Evolutionary conservation across 2,329 filamentous ascomycete species (phyloP).

Genomic region (Aspergillus pseudoviridinutans): DNA sequence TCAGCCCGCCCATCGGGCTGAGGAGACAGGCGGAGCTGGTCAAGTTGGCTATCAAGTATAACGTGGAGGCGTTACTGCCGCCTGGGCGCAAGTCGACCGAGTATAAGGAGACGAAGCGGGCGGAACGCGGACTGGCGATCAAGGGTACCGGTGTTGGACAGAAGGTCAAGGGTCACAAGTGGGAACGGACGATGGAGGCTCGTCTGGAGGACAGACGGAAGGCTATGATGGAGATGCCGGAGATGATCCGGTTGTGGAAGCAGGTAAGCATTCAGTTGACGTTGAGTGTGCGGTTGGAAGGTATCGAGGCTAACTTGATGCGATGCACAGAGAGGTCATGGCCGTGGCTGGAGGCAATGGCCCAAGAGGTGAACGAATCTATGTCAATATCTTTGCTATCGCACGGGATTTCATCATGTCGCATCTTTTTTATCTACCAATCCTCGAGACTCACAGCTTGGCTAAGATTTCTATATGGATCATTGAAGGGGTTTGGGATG

Average conservation of each 20-base stretch:
- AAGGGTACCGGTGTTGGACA: conserved; percentile 92
- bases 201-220: conserved; percentile 83
- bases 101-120: conserved; percentile 61
- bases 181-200: conserved; percentile 80
- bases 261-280: conserved; percentile 56
- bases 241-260: conserved; percentile 89
- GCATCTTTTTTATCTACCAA: conserved; percentile 10
- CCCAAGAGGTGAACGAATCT: conserved; percentile 48
- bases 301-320: conserved; percentile 32
- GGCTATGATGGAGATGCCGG: conserved; percentile 93
- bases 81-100: conserved; percentile 71
- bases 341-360: conserved; percentile 71
- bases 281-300: background rate
- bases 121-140: conserved; percentile 76
- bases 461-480: conserved; percentile 7
- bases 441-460: conserved; percentile 5
- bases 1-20: conserved; percentile 76
- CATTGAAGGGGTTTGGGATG: conserved; percentile 11
- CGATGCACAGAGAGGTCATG: conserved; percentile 59
- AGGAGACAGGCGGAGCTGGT: conserved; percentile 86
- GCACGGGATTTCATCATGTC: conserved; percentile 11
- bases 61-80: conserved; percentile 77
- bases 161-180: conserved; percentile 89
- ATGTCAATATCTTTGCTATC: background rate
- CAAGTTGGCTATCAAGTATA: conserved; percentile 74